Conservation (phyloP, 73 alveolate genomes). For the Uronychia binucleata region DNA sequence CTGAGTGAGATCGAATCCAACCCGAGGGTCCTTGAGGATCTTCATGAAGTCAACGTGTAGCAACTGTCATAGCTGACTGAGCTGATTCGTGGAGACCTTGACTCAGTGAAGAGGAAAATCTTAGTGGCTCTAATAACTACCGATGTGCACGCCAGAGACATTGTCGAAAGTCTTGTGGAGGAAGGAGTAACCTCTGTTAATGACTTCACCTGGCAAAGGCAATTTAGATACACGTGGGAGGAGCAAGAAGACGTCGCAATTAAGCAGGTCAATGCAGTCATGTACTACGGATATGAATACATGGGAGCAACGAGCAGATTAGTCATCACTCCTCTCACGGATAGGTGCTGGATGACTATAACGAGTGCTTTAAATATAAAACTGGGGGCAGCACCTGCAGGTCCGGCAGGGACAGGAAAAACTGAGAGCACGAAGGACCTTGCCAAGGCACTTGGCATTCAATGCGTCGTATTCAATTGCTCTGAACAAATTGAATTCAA, state of each 20-base stretch:
- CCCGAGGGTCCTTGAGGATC: constrained; percentile 28
- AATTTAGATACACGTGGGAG: constrained; percentile 93
- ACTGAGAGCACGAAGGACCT: constrained; percentile 99
- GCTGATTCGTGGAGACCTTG: constrained; percentile 87
- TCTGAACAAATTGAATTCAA: constrained; percentile 96
- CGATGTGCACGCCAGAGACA: constrained; percentile 94
- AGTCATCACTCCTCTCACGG: constrained; percentile 96
- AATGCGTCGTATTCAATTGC: constrained; percentile 99
- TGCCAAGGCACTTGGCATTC: constrained; percentile 98
- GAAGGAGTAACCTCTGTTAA: constrained; percentile 51
- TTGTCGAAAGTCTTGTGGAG: constrained; percentile 51
- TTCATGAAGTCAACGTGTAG: constrained; percentile 13
- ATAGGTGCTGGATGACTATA: constrained; percentile 95
- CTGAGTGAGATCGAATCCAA: constrained; percentile 15
- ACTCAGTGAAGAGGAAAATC: constrained; percentile 78
- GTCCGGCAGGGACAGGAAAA: constrained; percentile 99
- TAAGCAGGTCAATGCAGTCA: constrained; percentile 77
- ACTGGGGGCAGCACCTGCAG: constrained; percentile 99
- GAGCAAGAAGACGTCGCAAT: constrained; percentile 76
- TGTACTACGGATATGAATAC: constrained; percentile 94
- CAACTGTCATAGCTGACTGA: constrained; percentile 49
- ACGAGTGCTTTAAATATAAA: constrained; percentile 95
- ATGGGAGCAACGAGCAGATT: constrained; percentile 95
- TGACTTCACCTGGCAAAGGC: constrained; percentile 82
- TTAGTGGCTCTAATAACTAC: constrained; percentile 93